Conservation (phyloP, 129 eudicot genomes). For the Chrysanthemum makinoi region DNA sequence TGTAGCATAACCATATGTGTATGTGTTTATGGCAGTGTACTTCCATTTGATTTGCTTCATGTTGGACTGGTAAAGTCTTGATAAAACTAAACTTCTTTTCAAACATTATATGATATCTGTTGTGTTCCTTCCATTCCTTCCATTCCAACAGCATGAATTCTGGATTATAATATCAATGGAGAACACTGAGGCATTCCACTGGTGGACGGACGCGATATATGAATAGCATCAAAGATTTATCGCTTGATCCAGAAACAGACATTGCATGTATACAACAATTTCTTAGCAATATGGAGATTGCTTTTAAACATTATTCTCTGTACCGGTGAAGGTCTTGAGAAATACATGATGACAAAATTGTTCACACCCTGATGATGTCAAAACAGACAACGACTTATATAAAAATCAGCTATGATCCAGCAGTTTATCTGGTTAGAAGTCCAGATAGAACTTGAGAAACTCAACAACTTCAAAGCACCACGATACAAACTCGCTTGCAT, state of each 20-base stretch:
- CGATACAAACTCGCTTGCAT: conserved; percentile 86
- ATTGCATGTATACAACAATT: conserved; percentile 74
- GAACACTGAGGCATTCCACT: too few species aligned
- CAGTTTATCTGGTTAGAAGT: conserved; percentile 89
- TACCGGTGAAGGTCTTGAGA: conserved; percentile 67
- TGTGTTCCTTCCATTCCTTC: too few species aligned
- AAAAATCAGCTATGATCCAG: conserved; percentile 62
- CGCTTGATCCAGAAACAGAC: conserved; percentile 69
- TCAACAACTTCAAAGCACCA: conserved; percentile 78
- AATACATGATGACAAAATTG: conserved; percentile 81
- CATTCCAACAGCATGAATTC: too few species aligned
- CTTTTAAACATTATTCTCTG: conserved; percentile 72
- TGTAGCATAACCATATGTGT: too few species aligned
- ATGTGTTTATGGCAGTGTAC: too few species aligned
- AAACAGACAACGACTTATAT: conserved; percentile 53
- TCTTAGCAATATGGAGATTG: conserved; percentile 74
- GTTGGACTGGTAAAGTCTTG: too few species aligned
- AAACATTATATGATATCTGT: too few species aligned
- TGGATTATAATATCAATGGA: too few species aligned
- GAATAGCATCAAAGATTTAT: conserved; percentile 68
- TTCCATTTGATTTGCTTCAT: too few species aligned
- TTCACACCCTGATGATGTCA: conserved; percentile 65
- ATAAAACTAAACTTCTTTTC: too few species aligned
- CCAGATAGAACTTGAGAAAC: conserved; percentile 81
- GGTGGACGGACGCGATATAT: too few species aligned